Evolutionary conservation across 768 basidiomycete species (phyloP).

Genomic region (Gloeophyllum trabeum): DNA sequence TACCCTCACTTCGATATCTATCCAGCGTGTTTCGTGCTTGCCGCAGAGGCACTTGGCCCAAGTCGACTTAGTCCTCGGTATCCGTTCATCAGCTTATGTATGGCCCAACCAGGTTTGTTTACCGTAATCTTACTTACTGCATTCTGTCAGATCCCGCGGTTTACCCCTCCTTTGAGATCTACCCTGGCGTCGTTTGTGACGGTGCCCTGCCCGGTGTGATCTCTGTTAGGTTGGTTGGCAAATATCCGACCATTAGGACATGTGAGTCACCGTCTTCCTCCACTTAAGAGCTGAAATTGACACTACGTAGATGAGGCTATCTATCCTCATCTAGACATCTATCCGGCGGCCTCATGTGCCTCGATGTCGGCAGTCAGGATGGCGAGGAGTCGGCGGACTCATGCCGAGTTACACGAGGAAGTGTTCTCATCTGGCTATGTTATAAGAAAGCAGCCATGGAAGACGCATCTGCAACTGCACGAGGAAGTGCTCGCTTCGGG

Average conservation of each 20-base stretch:
- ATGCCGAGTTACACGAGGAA: conserved; percentile 8
- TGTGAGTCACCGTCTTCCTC: conserved; percentile 6
- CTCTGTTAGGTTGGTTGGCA: too few species aligned
- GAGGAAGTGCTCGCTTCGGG: conserved; percentile 8
- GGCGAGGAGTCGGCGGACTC: not conserved
- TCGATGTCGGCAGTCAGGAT: too few species aligned
- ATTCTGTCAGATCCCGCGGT: conserved; percentile 1
- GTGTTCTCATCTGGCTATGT: not conserved
- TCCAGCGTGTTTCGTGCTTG: too few species aligned
- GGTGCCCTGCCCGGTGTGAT: not conserved
- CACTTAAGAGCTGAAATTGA: not conserved
- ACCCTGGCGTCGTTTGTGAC: conserved; percentile 8
- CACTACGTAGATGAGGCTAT: conserved; percentile 7
- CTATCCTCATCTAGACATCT: conserved; percentile 12
- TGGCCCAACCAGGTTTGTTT: not conserved
- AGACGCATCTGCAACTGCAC: conserved; percentile 11
- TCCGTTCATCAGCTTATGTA: conserved; percentile 10
- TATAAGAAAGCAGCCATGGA: conserved; percentile 2
- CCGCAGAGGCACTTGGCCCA: not conserved
- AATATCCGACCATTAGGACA: conserved; percentile 9
- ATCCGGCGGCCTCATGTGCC: conserved; percentile 1
- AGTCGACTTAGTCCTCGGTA: conserved; percentile 5
- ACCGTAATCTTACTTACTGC: not conserved
- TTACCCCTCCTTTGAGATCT: conserved; percentile 16
- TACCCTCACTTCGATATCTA: conserved; percentile 12